Evolutionary conservation across 2,329 filamentous ascomycete species (phyloP).

Genomic region (Ciborinia camelliae): DNA sequence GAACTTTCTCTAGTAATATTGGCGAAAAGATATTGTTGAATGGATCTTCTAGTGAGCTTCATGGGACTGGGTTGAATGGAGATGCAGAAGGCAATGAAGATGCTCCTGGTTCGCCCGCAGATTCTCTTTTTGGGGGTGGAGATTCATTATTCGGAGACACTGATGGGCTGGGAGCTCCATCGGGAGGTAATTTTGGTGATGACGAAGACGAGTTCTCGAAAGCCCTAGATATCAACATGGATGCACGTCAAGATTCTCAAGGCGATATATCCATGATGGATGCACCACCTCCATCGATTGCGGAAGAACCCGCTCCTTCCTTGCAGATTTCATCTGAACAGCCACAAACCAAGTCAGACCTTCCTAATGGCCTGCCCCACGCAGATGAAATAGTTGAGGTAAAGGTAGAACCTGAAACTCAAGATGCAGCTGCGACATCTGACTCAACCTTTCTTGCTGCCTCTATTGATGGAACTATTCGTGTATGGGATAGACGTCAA

Average conservation of each 20-base stretch:
- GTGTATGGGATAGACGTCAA: conserved; percentile 88
- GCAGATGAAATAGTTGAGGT: conserved; percentile 22
- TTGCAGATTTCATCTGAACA: conserved; percentile 18
- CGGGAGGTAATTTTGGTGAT: conserved; percentile 66
- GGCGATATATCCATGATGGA: conserved; percentile 32
- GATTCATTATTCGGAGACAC: conserved; percentile 89
- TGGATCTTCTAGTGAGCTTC: conserved; percentile 45
- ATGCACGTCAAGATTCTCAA: conserved; percentile 29
- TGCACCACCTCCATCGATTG: conserved; percentile 21
- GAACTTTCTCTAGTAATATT: conserved; percentile 77
- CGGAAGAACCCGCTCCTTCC: conserved; percentile 21
- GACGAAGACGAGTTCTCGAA: conserved; percentile 81
- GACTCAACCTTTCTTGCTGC: conserved; percentile 85
- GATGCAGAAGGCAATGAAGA: conserved; percentile 50
- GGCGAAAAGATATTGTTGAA: conserved; percentile 54
- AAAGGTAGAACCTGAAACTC: conserved; percentile 39
- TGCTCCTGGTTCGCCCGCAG: conserved; percentile 57
- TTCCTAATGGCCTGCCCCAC: conserved; percentile 23
- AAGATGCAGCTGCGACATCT: conserved; percentile 58
- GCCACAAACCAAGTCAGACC: conserved; percentile 11
- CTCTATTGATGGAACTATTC: conserved; percentile 79
- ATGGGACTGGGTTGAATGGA: conserved; percentile 36
- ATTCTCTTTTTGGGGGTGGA: conserved; percentile 77
- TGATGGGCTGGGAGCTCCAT: conserved; percentile 49
- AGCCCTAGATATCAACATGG: conserved; percentile 57